Evolutionary conservation across 345 rosid species (phyloP).

Genomic region (Lumnitzera littorea): DNA sequence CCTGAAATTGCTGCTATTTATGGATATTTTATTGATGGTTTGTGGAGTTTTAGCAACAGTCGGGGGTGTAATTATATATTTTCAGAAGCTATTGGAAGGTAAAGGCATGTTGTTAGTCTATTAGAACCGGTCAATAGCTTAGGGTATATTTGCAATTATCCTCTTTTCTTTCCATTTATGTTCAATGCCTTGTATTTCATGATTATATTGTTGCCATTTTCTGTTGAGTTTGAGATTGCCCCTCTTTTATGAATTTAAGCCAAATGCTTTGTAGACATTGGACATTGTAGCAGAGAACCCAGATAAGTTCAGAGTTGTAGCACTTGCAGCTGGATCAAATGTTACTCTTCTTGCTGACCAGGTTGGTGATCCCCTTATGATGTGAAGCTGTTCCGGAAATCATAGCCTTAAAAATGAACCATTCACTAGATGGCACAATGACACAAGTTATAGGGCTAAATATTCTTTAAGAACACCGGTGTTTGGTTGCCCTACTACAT

Average conservation of each 20-base stretch:
- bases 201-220: not conserved
- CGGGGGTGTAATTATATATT: too few species aligned
- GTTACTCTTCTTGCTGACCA: slow-evolving; percentile 92
- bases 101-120: too few species aligned
- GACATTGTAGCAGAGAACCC: slow-evolving; percentile 89
- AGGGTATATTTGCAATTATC: too few species aligned
- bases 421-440: not conserved
- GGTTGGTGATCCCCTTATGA: slow-evolving; percentile 26
- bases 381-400: not conserved
- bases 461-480: too few species aligned
- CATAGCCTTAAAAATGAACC: not conserved
- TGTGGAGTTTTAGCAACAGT: too few species aligned
- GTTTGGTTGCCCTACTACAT: too few species aligned
- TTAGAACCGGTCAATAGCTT: too few species aligned
- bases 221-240: not conserved
- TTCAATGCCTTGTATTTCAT: too few species aligned
- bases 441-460: not conserved
- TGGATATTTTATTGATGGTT: too few species aligned
- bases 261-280: slow-evolving; percentile 55
- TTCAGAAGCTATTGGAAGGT: too few species aligned
- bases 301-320: slow-evolving; percentile 82
- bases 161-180: too few species aligned
- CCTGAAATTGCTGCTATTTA: too few species aligned
- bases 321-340: slow-evolving; percentile 94
- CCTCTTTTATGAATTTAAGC: not conserved